phyloP scores from a whole-genome alignment of 2,329 filamentous ascomycete genomes.

The Cercospora zeina region DNA sequence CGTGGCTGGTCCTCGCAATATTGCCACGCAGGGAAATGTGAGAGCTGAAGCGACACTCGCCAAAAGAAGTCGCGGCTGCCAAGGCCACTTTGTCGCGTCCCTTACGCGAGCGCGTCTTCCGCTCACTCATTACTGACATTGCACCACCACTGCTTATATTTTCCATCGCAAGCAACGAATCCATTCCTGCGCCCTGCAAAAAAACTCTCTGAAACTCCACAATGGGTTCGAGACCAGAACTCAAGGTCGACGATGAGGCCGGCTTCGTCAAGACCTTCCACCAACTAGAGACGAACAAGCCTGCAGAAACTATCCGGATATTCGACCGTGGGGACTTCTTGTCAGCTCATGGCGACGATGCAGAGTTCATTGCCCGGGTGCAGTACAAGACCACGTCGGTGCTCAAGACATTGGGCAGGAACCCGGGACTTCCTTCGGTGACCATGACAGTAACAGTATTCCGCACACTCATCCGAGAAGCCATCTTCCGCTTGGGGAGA shows the following conservation, averaged over 20 bases:
- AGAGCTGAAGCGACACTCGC: neutral
- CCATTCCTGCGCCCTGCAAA: neutral
- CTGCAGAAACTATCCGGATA: conserved; percentile 79
- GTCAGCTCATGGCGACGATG: conserved; percentile 86
- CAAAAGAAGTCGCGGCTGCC: conserved; percentile 6
- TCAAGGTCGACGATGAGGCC: conserved; percentile 86
- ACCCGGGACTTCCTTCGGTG: conserved; percentile 85
- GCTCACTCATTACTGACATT: neutral
- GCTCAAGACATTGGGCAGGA: conserved; percentile 80
- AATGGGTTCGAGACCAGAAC: conserved; percentile 59
- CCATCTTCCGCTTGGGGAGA: conserved; percentile 86
- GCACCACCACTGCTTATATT: neutral
- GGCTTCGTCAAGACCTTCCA: conserved; percentile 98
- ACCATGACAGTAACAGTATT: conserved; percentile 95
- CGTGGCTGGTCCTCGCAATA: neutral
- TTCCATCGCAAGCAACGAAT: neutral
- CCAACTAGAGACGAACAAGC: conserved; percentile 68
- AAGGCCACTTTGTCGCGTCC: conserved; percentile 6
- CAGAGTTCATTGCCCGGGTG: conserved; percentile 76
- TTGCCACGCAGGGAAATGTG: neutral
- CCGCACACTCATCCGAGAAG: conserved; percentile 90
- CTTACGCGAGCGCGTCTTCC: conserved; percentile 9
- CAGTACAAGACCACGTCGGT: conserved; percentile 98
- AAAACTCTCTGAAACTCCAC: neutral
- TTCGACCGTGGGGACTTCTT: conserved; percentile 96